Conservation (phyloP, 805 yeast species). For the Candida maesae region DNA sequence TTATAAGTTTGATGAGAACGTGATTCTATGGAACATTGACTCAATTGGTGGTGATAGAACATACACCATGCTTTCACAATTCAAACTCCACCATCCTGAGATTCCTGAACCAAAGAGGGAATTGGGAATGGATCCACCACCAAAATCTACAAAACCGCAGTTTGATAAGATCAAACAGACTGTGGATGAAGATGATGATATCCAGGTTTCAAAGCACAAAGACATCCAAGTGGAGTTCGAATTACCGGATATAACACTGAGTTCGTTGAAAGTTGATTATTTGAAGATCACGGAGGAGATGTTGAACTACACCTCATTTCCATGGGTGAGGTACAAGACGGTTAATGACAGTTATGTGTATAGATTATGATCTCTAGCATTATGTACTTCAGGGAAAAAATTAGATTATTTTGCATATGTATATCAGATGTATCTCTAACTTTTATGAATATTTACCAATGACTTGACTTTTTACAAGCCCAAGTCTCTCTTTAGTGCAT, state of each 20-base stretch:
- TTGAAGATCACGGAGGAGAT: conserved; percentile 58
- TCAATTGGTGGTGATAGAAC: conserved; percentile 58
- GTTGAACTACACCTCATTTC: conserved; percentile 63
- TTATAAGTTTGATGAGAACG: conserved; percentile 66
- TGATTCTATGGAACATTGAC: conserved; percentile 69
- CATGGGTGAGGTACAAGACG: conserved; percentile 70
- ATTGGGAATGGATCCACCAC: conserved; percentile 28
- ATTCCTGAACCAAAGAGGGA: conserved; percentile 18
- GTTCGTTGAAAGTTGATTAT: conserved; percentile 65
- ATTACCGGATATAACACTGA: conserved; percentile 59
- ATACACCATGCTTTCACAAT: conserved; percentile 55
- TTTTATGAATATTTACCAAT: background rate
- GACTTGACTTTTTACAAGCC: no score
- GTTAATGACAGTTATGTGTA: conserved; percentile 33
- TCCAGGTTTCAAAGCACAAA: conserved; percentile 6
- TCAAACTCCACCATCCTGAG: conserved; percentile 29
- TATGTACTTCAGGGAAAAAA: background rate
- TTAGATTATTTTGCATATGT: background rate
- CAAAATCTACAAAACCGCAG: conserved; percentile 19
- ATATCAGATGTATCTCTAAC: no score
- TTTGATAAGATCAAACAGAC: conserved; percentile 21
- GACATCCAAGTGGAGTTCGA: conserved; percentile 54
- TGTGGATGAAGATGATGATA: conserved; percentile 14
- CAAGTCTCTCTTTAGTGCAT: conserved; percentile 13
- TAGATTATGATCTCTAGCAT: conserved; percentile 16